phyloP scores from a whole-genome alignment of 192 early-diverging fungal species.

The Jimgerdemannia flammicorona region DNA sequence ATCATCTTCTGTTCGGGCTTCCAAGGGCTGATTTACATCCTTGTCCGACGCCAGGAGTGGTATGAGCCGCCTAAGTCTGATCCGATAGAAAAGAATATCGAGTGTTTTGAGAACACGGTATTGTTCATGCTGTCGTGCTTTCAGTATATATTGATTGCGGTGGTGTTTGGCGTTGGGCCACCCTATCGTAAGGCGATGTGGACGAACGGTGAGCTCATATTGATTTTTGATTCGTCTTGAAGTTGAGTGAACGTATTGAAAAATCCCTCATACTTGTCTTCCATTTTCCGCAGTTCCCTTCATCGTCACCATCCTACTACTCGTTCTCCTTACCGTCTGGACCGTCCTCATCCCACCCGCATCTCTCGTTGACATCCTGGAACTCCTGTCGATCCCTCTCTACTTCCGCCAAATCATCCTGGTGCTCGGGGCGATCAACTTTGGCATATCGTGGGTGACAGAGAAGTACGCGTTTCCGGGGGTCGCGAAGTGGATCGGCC shows the following conservation, averaged over 20 bases:
- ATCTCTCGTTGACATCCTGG: conserved; percentile 52
- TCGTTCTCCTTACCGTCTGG: conserved; percentile 44
- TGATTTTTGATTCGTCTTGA: neutral
- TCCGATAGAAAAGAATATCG: conserved; percentile 63
- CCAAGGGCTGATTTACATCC: conserved; percentile 70
- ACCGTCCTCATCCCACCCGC: conserved; percentile 51
- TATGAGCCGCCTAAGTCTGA: conserved; percentile 62
- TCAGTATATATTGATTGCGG: conserved; percentile 89
- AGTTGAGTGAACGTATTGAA: neutral
- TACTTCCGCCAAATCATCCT: conserved; percentile 59
- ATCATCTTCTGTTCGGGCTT: conserved; percentile 78
- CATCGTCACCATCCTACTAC: conserved; percentile 52
- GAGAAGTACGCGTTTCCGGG: conserved; percentile 43
- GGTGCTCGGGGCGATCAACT: conserved; percentile 55
- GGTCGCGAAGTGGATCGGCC: conserved; percentile 28
- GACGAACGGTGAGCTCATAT: conserved; percentile 70
- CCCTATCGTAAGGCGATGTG: conserved; percentile 89
- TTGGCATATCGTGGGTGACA: conserved; percentile 38
- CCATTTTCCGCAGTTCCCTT: conserved; percentile 52
- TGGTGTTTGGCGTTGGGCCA: conserved; percentile 93
- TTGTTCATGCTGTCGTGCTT: conserved; percentile 89
- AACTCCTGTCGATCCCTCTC: conserved; percentile 59
- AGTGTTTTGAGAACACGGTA: conserved; percentile 86
- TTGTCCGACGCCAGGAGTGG: conserved; percentile 71
- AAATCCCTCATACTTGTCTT: neutral